phyloP scores from a whole-genome alignment of 1,139 yeast species.

The Kluyveromyces sp. region DNA sequence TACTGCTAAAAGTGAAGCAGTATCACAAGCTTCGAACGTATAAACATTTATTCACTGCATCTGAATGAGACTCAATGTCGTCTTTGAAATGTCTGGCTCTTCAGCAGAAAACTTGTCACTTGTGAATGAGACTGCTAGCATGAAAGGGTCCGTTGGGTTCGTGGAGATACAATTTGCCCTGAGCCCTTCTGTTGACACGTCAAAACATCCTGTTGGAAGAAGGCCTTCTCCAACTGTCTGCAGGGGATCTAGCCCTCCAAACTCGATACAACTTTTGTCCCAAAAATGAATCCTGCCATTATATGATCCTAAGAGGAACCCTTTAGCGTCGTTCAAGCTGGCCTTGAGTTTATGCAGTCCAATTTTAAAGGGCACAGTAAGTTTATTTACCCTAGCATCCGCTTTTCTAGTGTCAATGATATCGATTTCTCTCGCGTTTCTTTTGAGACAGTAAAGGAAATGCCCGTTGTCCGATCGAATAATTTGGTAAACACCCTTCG shows the following conservation, averaged over 20 bases:
- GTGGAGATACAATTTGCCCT: slow-evolving; percentile 19
- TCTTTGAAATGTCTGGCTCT: slow-evolving; percentile 2
- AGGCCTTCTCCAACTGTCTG: slow-evolving; percentile 6
- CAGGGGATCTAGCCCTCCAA: slow-evolving; percentile 22
- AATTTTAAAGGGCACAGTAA: slow-evolving; percentile 19
- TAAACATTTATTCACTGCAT: slow-evolving; percentile 25
- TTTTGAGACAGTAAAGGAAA: slow-evolving; percentile 22
- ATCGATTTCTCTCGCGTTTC: slow-evolving; percentile 19
- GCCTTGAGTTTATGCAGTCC: slow-evolving; percentile 24
- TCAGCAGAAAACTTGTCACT: slow-evolving; percentile 15
- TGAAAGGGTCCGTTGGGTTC: slow-evolving; percentile 16
- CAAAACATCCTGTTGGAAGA: slow-evolving; percentile 7
- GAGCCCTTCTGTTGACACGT: not conserved
- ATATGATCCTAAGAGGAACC: slow-evolving; percentile 21
- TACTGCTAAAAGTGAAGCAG: slow-evolving; percentile 19
- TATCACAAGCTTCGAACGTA: slow-evolving; percentile 22
- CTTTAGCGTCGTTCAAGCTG: slow-evolving; percentile 14
- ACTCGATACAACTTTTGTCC: slow-evolving; percentile 23
- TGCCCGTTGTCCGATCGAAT: slow-evolving; percentile 24
- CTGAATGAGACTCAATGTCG: slow-evolving; percentile 7
- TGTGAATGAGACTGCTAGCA: slow-evolving; percentile 16
- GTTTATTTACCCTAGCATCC: slow-evolving; percentile 12
- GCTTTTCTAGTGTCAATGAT: slow-evolving; percentile 22
- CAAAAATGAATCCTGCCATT: slow-evolving; percentile 21
- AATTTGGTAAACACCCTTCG: slow-evolving; percentile 24